Percentiles rank a stretch among this genome's conserved stretches.
These are phyloP conservation scores for Quillaja saponaria DNA, from an alignment of 306 rosid species.

Conservation along the genomic window DNA sequence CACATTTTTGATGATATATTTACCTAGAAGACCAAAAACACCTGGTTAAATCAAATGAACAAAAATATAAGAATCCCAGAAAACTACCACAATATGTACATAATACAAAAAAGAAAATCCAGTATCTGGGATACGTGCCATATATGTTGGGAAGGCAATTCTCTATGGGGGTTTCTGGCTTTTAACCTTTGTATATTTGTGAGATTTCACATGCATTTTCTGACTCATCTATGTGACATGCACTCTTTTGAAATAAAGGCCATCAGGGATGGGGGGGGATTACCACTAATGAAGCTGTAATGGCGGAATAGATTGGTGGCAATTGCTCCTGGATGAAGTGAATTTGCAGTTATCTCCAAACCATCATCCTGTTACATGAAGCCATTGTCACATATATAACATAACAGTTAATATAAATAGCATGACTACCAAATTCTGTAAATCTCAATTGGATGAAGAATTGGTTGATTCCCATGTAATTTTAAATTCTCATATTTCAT, in stretches of 20 bases:
- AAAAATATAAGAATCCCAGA: constrained; percentile 13
- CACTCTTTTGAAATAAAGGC: no score
- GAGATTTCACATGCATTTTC: constrained; percentile 17
- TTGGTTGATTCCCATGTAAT: constrained; percentile 3
- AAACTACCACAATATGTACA: neutral
- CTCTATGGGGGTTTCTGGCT: no score
- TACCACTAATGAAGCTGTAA: constrained; percentile 45
- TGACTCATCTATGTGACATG: no score
- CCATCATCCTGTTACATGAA: constrained; percentile 53
- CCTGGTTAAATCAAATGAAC: constrained; percentile 33
- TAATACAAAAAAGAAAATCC: neutral
- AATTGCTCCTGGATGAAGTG: constrained; percentile 60
- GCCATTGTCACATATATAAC: no score
- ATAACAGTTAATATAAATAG: constrained; percentile 22
- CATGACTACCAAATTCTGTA: neutral
- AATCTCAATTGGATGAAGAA: no score
- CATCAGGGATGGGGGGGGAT: no score
- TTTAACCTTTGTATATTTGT: no score
- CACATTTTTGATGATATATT: constrained; percentile 34
- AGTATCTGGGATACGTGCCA: neutral
- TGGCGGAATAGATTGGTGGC: constrained; percentile 52
- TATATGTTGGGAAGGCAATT: neutral
- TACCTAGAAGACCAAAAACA: constrained; percentile 38
- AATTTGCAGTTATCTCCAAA: constrained; percentile 48
- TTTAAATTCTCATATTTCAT: neutral